Base-by-base conservation (phyloP, 495 filamentous ascomycete species). In the Ramalina peruviana region DNA sequence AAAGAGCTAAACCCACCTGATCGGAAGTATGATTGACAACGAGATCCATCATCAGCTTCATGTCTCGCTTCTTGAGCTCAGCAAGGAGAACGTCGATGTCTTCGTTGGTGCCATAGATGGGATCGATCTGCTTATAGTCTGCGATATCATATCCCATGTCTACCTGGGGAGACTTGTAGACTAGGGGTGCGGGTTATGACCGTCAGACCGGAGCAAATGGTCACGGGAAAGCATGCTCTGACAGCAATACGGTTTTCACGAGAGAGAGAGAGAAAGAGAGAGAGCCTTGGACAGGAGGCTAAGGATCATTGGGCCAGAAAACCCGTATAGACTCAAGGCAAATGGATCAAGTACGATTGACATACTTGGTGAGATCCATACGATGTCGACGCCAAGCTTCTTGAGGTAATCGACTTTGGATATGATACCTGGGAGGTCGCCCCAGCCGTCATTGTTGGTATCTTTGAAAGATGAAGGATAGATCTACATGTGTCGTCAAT, bases 351-450 rank as follows among this genome's bases (percentile, higher is more conserved):
- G 30, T 33, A 13, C 5, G 9, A 12, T 20, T 6, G 25, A 26
- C 54, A 43, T 20, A 59, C 54, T 69, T 20, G 81, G 82, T 17
- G 72, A 79, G 5, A 81, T 57, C 81, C 81, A 85, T 43, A 85
- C 60, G 19, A 75, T 67, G 58, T 84, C 76, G 10, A 77, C 64
- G 3, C 78, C 80, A 0, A 84, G 67, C 0, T 61, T 51, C 45
- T 74, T 63, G 33, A 85, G 66, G 54, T 85, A 81, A 57, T 78
- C 74, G 21, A 85, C 59, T 54, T 75, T 72, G 36, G 69, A 68
- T 49, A 73, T 75, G 45, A 84, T 76, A 11, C 81, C 81, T n/a
- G 62, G 71, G 23, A 84, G 67, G 58, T 84, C 79, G 17, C 81
- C 80, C 53, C 76, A 67, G 11, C 81, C 81, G 55, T 82, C 79